phyloP scores from a whole-genome alignment of 768 basidiomycete species.

The Xerocomus brunneocitrinus region DNA sequence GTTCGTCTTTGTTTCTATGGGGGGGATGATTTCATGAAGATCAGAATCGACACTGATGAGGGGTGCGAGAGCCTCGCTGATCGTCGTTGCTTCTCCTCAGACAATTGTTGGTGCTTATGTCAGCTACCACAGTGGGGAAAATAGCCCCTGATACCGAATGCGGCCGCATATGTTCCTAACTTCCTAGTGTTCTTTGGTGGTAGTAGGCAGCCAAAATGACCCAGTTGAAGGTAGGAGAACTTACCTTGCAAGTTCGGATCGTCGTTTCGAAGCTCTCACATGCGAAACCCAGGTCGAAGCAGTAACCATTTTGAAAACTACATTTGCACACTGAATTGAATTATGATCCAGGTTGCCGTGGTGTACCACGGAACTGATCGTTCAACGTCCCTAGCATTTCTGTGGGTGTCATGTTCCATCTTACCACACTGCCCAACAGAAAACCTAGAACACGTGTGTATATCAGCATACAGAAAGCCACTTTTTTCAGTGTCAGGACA shows the following conservation, averaged over 20 bases:
- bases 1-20: background rate
- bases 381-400: constrained; percentile 18
- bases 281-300: background rate
- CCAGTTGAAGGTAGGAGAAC: background rate
- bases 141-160: background rate
- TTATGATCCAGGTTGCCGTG: background rate
- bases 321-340: too few relatives aligned
- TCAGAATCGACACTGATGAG: background rate
- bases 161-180: too few relatives aligned
- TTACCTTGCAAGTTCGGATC: background rate
- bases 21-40: background rate
- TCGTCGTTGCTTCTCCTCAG: background rate
- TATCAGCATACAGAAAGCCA: too few relatives aligned
- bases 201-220: background rate
- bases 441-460: constrained; percentile 13
- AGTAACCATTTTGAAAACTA: background rate
- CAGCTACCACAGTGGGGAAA: background rate
- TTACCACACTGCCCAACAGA: constrained; percentile 25
- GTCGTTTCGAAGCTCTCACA: background rate
- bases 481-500: too few relatives aligned
- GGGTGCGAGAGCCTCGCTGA: background rate
- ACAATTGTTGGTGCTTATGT: background rate
- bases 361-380: constrained; percentile 7
- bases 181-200: background rate
- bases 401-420: constrained; percentile 28